Percentiles rank a stretch among this genome's conserved stretches.
phyloP scores from a whole-genome alignment of 1,284 basidiomycete species.

The Sutorius eximius region DNA sequence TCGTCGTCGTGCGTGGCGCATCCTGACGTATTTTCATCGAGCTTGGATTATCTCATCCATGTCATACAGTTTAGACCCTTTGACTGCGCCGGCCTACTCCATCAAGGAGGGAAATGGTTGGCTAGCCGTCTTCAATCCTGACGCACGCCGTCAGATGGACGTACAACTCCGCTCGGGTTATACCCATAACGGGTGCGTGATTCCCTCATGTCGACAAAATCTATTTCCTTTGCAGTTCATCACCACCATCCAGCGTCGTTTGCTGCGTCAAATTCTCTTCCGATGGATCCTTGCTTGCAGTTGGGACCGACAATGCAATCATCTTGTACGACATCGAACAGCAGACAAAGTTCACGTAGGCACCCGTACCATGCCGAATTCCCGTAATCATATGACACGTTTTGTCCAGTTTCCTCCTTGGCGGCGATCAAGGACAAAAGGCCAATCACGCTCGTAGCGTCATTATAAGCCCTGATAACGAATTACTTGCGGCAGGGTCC shows the following conservation, averaged over 20 bases:
- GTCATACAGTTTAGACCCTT: conserved; percentile 33
- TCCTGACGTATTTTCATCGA: conserved; percentile 10
- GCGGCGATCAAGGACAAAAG: conserved; percentile 21
- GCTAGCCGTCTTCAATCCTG: conserved; percentile 38
- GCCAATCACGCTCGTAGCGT: conserved; percentile 37
- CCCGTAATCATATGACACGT: not conserved
- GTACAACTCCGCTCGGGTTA: conserved; percentile 29
- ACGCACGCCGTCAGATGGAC: conserved; percentile 38
- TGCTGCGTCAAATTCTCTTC: conserved; percentile 36
- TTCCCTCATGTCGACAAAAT: not conserved
- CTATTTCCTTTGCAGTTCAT: conserved; percentile 10
- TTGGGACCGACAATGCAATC: conserved; percentile 36
- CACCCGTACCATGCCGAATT: not conserved
- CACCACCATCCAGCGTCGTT: conserved; percentile 24
- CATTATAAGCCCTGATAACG: conserved; percentile 33
- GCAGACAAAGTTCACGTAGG: conserved; percentile 34
- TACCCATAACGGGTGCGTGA: conserved; percentile 33
- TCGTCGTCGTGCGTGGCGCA: not conserved
- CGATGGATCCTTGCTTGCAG: conserved; percentile 34
- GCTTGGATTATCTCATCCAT: conserved; percentile 13
- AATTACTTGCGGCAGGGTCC: conserved; percentile 33
- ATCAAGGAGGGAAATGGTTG: conserved; percentile 39
- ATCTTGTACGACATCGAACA: conserved; percentile 31
- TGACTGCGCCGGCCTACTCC: conserved; percentile 33
- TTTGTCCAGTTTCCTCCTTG: conserved; percentile 28